Base-by-base conservation (phyloP, 2,329 filamentous ascomycete genomes). In the Lizonia empirigonia region DNA sequence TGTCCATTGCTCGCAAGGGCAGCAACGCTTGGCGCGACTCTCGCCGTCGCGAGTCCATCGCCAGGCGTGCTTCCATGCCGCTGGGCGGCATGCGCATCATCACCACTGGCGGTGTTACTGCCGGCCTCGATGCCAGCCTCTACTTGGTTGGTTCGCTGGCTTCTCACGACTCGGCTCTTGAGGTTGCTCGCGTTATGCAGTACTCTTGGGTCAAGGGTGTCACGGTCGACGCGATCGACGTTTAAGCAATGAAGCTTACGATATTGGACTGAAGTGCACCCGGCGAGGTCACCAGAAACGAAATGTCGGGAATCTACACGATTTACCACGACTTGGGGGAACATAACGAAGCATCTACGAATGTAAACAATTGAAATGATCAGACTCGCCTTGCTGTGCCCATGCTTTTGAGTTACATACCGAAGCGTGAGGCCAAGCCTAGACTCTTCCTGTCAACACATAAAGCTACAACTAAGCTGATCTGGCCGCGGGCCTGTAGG, bases 71-170 rank as follows among this genome's bases (percentile, higher is more conserved):
- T 41, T 85, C 86, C 63, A 86, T 92, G 83, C 84, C 87, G 59
- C 82, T 91, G 48, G 80, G 81, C 55, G 82, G 83, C 16, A 76
- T 86, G 72, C 76, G 90, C 59, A 86, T 96, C 60, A 86, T 96
- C 67, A 96, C 91, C 58, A 83, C 84, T 60, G 89, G 89, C 61
- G 91, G 90, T 59, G 80, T 90, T 62, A 88, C 86, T 70, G 86
- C 88, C 74, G 90, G 91, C 70, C 79, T 95, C 47, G 91, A 96
- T 79, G 91, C 91, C 47, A 81, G 87, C 62, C 77, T 95, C 77
- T 94, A 96, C 78, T 81, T 96, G 70, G 86, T 95, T 73, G 89
- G 87, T 74, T 89, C 90, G 62, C 77, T 95, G 73, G 89, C 93
- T 40, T 88, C 86, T 54, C 85, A 90, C 67, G 88, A 89, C 45